Evolutionary conservation across 1,284 basidiomycete genomes (phyloP), one percentile per base, ranked within the genome.

Genomic region (Moesziomyces sp.): DNA sequence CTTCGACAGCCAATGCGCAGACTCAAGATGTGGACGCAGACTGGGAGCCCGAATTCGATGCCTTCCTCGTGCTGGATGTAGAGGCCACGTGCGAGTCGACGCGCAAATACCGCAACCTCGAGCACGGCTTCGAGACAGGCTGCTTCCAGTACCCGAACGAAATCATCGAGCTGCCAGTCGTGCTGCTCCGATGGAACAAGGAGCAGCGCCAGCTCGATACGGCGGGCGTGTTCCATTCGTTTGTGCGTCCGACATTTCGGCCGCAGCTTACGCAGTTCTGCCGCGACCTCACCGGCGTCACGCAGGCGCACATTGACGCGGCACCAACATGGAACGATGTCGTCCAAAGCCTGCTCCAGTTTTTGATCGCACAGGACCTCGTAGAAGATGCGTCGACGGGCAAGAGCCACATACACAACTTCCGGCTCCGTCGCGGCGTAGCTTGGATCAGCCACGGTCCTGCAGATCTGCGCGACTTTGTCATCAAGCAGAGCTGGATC

Each of bases 201-300:
- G 51, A 52, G 5, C 13, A 49, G 24, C 70, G 69, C 62, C 56
- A 71, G 18, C 86, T 96, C 30, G 88, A 90, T 78, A 85, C 91
- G 44, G 87, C 90, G 24, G 90, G 90, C 77, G 91, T 92, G 80
- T 98, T 95, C 86, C 90, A 92, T 71, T 91, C 89, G 69, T 97
- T 92, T 83, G 93, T 97, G 46, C 89, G 88, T 77, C 96, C 96
- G 7, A 91, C 90, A 3, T 97, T 93, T 92, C 87, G 88, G 49
- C 94, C 94, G 0, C 86, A 85, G 49, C 87, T 99, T 10, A 91
- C 92, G 18, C 85, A 88, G 19, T 99, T 97, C 83, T 98, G 95
- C 84, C 92, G 87, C 5, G 85, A 89, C 35, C 87, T 99, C 52
- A 99, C 96, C 6, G 94, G 94, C 16, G 94, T 99, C 60, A 91